These are phyloP conservation scores for Blumeriella jaapii DNA, from an alignment of 2,329 filamentous ascomycete genomes.

Conservation along the genomic window DNA sequence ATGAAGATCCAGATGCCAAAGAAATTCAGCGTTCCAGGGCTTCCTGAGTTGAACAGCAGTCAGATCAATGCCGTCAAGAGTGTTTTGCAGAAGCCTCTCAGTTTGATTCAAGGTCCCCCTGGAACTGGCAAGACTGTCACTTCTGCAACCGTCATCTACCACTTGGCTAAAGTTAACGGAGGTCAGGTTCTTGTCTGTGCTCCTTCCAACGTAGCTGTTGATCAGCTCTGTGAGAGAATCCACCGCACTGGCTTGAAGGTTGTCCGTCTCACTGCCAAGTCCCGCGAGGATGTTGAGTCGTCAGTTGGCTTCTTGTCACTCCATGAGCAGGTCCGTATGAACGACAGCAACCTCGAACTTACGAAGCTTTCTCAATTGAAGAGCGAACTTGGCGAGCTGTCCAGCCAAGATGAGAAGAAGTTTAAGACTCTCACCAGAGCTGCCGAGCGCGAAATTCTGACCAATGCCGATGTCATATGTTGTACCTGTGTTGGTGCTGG, in stretches of 20 bases:
- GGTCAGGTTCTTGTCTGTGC: constrained; percentile 94
- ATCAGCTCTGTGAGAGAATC: constrained; percentile 95
- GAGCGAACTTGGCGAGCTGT: constrained; percentile 79
- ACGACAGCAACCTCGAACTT: constrained; percentile 89
- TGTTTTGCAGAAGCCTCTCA: constrained; percentile 84
- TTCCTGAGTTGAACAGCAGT: constrained; percentile 89
- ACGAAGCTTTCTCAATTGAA: constrained; percentile 90
- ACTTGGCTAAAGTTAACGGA: constrained; percentile 87
- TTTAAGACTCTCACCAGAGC: constrained; percentile 91
- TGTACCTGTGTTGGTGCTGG: constrained; percentile 97
- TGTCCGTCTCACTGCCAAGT: constrained; percentile 96
- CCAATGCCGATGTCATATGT: constrained; percentile 94
- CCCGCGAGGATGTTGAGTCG: constrained; percentile 96
- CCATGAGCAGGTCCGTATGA: constrained; percentile 95
- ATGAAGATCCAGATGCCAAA: constrained; percentile 95
- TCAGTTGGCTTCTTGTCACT: constrained; percentile 90
- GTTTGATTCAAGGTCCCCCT: constrained; percentile 90
- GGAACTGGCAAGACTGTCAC: constrained; percentile 98
- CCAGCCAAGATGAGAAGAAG: constrained; percentile 95
- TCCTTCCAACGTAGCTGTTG: constrained; percentile 95
- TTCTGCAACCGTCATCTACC: constrained; percentile 96
- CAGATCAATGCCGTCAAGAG: constrained; percentile 95
- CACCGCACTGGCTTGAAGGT: constrained; percentile 92
- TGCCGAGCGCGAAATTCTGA: constrained; percentile 89
- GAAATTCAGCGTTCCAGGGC: constrained; percentile 89